These are phyloP conservation scores for Elaeis guineensis DNA, from an alignment of 176 grass and related monocot species.

Conservation along the genomic window DNA sequence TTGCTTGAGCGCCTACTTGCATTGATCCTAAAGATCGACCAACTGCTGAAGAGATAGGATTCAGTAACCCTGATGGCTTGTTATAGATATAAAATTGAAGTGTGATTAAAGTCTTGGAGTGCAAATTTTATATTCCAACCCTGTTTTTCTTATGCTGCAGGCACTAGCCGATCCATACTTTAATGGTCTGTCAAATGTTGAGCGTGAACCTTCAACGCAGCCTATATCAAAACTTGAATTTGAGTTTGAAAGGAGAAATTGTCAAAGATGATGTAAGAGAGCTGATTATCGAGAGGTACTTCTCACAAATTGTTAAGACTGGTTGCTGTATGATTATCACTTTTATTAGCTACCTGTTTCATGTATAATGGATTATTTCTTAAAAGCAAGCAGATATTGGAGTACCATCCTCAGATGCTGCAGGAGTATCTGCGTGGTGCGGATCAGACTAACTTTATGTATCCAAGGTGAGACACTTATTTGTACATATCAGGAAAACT, in stretches of 20 bases:
- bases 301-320: not conserved
- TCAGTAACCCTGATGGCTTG: not conserved
- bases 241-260: conserved; percentile 92
- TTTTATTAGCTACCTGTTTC: too few relatives aligned
- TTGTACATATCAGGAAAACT: too few relatives aligned
- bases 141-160: conserved; percentile 29
- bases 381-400: conserved; percentile 43
- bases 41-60: conserved; percentile 55
- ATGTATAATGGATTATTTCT: too few relatives aligned
- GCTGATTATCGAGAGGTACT: conserved; percentile 81
- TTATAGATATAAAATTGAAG: conserved; percentile 16
- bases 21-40: conserved; percentile 74
- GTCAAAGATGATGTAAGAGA: conserved; percentile 84
- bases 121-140: conserved; percentile 17
- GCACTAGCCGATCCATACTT: conserved; percentile 77
- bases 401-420: conserved; percentile 98
- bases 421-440: conserved; percentile 59
- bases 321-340: too few relatives aligned
- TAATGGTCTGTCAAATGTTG: conserved; percentile 47
- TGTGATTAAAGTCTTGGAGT: not conserved
- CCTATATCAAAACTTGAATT: conserved; percentile 84
- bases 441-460: conserved; percentile 67
- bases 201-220: conserved; percentile 49
- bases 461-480: conserved; percentile 54
- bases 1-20: conserved; percentile 59